Percentiles rank a stretch among this genome's conserved stretches.
Conservation (phyloP, 2,329 filamentous ascomycete species). For the Claviceps citrina region DNA sequence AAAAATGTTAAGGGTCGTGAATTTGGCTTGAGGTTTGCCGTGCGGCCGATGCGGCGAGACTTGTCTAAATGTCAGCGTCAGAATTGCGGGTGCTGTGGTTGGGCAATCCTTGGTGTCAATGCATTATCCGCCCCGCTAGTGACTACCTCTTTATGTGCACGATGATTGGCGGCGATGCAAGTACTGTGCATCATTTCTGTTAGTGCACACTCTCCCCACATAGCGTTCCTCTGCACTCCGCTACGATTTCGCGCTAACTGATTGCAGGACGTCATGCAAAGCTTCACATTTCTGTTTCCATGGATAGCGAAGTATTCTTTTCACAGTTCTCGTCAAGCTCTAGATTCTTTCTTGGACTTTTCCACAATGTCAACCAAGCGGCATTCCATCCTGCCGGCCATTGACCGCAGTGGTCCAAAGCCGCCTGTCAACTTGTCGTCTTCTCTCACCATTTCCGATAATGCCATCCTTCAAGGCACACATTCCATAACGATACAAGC, state of each 20-base stretch:
- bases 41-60: constrained; percentile 18
- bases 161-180: rapidly evolving
- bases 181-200: background rate
- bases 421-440: constrained; percentile 48
- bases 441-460: constrained; percentile 45
- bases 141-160: constrained; percentile 8
- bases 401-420: constrained; percentile 38
- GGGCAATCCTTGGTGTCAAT: constrained; percentile 20
- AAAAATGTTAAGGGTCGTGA: constrained; percentile 12
- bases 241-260: too few species aligned
- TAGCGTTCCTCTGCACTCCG: background rate
- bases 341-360: too few species aligned
- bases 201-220: background rate
- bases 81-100: constrained; percentile 26
- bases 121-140: constrained; percentile 18
- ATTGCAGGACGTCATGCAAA: too few species aligned
- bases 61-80: constrained; percentile 19
- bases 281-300: too few species aligned
- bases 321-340: too few species aligned
- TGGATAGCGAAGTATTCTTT: too few species aligned
- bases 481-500: constrained; percentile 66
- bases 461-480: constrained; percentile 49
- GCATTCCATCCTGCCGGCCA: constrained; percentile 39
- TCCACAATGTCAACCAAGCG: constrained; percentile 31
- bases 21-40: constrained; percentile 14